Evolutionary conservation across 257 asterid species (phyloP).

Genomic region (Apocynum venetum): DNA sequence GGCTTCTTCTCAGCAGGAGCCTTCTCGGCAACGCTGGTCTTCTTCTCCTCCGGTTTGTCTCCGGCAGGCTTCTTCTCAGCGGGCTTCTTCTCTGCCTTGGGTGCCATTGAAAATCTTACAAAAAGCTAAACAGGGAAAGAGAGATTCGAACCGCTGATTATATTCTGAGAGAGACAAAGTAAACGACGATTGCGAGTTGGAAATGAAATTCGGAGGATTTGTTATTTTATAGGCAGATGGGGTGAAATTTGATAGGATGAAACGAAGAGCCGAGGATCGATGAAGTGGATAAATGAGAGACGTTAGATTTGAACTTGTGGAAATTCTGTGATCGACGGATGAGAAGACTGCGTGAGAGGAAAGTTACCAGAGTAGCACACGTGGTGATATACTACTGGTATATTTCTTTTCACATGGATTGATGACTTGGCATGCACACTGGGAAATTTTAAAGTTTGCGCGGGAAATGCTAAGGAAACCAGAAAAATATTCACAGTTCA

Average conservation of each 20-base stretch:
- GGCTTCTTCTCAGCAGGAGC: conserved; percentile 27
- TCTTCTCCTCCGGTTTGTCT: conserved; percentile 16
- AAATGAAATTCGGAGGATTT: background rate
- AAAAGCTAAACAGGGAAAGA: background rate
- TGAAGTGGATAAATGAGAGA: background rate
- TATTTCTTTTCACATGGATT: background rate
- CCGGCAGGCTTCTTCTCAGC: conserved; percentile 20
- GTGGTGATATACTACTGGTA: background rate
- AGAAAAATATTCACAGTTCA: no score
- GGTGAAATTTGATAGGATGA: conserved; percentile 11
- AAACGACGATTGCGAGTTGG: background rate
- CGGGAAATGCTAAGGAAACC: background rate
- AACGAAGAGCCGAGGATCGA: conserved; percentile 10
- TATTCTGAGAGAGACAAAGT: no score
- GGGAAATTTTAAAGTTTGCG: background rate
- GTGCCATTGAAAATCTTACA: conserved; percentile 18
- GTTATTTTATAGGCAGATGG: conserved; percentile 5
- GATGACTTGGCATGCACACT: conserved; percentile 1
- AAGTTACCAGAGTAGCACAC: background rate
- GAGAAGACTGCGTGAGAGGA: background rate
- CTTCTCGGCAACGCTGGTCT: conserved; percentile 9
- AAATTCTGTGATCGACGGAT: conserved; percentile 2
- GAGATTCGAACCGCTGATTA: background rate
- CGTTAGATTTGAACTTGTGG: background rate
- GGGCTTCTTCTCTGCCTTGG: conserved; percentile 21